These are phyloP conservation scores for Chrysochromulina parva DNA, from an alignment of 78 protist genomes.

Conservation along the genomic window DNA sequence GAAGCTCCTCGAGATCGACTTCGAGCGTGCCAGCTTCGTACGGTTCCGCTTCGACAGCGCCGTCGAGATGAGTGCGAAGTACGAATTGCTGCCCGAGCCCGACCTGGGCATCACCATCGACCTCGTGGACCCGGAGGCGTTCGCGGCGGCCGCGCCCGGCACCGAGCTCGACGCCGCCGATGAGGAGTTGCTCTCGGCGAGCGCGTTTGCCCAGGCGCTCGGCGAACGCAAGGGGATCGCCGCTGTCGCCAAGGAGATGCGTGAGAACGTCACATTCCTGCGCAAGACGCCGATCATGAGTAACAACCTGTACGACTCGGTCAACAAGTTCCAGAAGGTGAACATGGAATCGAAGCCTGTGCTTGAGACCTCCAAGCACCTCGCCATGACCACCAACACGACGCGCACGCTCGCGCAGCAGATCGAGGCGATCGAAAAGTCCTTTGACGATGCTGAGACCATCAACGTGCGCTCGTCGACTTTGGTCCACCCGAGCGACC, in stretches of 20 bases:
- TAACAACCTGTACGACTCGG: background rate
- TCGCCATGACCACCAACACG: background rate
- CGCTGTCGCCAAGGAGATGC: background rate
- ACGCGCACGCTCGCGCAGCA: background rate
- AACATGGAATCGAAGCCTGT: background rate
- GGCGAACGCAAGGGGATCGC: background rate
- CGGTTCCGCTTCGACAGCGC: background rate
- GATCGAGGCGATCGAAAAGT: background rate
- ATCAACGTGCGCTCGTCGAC: background rate
- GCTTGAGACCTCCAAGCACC: too few relatives aligned
- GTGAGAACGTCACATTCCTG: background rate
- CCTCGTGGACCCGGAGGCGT: background rate
- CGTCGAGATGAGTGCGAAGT: background rate
- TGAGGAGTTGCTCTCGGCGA: background rate
- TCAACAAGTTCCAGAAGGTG: background rate
- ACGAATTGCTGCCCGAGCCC: background rate
- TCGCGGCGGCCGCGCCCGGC: background rate
- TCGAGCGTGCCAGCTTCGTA: background rate
- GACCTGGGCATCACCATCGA: constrained; percentile 13
- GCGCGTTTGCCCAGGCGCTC: background rate
- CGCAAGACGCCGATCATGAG: constrained; percentile 12
- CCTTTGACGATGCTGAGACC: background rate
- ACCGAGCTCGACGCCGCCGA: background rate
- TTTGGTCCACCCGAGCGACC: too few relatives aligned
- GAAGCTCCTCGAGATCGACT: background rate